Evolutionary conservation across 1,139 yeast genomes (phyloP).

Genomic region (Keqinozyma sinolaborantium): DNA sequence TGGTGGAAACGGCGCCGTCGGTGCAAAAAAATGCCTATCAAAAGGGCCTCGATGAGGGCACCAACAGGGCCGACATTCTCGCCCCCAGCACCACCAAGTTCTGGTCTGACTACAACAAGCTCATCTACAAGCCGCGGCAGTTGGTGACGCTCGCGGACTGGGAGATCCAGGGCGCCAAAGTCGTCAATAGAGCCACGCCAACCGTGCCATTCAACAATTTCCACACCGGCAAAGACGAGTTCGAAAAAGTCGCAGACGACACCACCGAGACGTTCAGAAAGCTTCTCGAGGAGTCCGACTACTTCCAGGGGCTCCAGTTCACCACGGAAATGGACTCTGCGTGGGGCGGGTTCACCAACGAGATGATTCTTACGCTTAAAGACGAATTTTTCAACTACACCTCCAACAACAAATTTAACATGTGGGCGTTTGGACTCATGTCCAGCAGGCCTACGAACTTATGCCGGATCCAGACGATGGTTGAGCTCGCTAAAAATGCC

Average conservation of each 20-base stretch:
- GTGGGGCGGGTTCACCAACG: constrained; percentile 79
- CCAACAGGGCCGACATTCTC: constrained; percentile 24
- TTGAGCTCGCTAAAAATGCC: constrained; percentile 41
- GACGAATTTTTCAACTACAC: constrained; percentile 74
- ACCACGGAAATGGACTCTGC: constrained; percentile 68
- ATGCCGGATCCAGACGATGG: constrained; percentile 45
- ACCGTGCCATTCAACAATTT: constrained; percentile 24
- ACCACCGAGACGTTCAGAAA: constrained; percentile 45
- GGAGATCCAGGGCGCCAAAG: constrained; percentile 26
- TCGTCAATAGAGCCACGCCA: constrained; percentile 28
- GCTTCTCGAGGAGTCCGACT: constrained; percentile 75
- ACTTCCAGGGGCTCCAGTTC: constrained; percentile 65
- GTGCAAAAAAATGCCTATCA: constrained; percentile 56
- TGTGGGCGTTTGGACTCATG: constrained; percentile 41
- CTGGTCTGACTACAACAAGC: constrained; percentile 81
- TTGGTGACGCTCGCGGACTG: constrained; percentile 54
- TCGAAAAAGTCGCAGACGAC: constrained; percentile 37
- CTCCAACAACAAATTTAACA: constrained; percentile 28
- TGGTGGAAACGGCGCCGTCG: constrained; percentile 12
- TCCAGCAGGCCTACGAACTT: constrained; percentile 3
- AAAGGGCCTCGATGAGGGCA: constrained; percentile 52
- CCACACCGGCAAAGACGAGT: constrained; percentile 29
- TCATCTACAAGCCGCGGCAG: constrained; percentile 63
- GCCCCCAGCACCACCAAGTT: constrained; percentile 44
- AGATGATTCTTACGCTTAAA: constrained; percentile 48